Evolutionary conservation across 176 grass and related monocot species (phyloP), one percentile per base, ranked within the genome.

Genomic region (Oropetium thomaeum): DNA sequence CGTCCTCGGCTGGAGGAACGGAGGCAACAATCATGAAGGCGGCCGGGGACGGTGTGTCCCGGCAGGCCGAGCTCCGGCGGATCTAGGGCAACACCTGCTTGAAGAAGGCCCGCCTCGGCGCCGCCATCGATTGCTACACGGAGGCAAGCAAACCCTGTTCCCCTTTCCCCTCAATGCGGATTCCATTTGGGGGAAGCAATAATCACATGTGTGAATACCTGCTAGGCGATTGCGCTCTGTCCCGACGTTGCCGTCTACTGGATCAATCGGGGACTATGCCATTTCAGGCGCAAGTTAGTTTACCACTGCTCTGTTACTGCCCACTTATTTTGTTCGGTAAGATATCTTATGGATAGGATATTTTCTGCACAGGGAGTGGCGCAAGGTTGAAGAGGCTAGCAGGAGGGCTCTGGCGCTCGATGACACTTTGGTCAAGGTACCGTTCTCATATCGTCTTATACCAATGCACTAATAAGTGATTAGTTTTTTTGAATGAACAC

Each of bases 101-200:
- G 79, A 84, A 79, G 26, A 90, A 97, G 80, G 71, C 77, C 5
- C 90, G 88, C 75, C 63, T 97, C 39, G 93, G 93, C 58, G 90
- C 90, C 63, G 93, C 93, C 27, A 97, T 97, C 68, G 90, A 97
- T 67, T 89, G 90, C 45, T 97, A 97, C 77, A 97, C 93, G 35
- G 93, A 97, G 93, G 93, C 85, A 80, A 70, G 67, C 58, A 8
- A n/a, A 31, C n/a, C n/a, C n/a, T n/a, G n/a, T n/a, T n/a, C n/a
- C 23, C 26, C 54, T 23, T 7, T n/a, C 31, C 67, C 28, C 13
- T 64, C 25, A 10, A 45, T 14, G n/a, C n/a, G n/a, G n/a, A n/a
- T n/a, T n/a, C n/a, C n/a, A n/a, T n/a, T n/a, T n/a, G n/a, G n/a
- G n/a, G 33, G 49, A 19, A 12, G 2, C 39, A 5, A n/a, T 52